phyloP scores from a whole-genome alignment of 495 filamentous ascomycete species.

The Beverwykella pulmonaria region DNA sequence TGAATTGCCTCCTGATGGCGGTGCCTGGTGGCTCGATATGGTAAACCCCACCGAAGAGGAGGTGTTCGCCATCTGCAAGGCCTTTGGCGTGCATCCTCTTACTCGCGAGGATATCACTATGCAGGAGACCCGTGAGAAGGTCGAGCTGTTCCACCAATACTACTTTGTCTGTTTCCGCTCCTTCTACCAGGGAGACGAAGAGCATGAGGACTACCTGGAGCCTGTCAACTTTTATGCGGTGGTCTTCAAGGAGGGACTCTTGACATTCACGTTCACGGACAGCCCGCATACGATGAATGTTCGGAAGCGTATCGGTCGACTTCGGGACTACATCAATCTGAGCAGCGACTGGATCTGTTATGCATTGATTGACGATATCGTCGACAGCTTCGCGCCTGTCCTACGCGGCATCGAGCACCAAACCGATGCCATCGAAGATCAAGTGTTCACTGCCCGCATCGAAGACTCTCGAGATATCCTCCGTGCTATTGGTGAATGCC shows the following conservation, averaged over 20 bases:
- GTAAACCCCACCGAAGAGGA: constrained; percentile 88
- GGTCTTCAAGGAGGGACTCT: constrained; percentile 91
- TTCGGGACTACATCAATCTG: constrained; percentile 90
- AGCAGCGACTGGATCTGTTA: constrained; percentile 99
- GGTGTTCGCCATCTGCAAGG: constrained; percentile 80
- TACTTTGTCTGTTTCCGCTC: constrained; percentile 98
- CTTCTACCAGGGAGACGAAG: constrained; percentile 79
- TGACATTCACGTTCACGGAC: constrained; percentile 87
- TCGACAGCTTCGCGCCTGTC: constrained; percentile 89
- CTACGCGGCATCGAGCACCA: constrained; percentile 84
- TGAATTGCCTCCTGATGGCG: constrained; percentile 69
- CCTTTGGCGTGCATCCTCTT: constrained; percentile 90
- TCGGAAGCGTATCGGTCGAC: constrained; percentile 83
- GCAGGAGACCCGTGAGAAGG: constrained; percentile 95
- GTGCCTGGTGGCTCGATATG: constrained; percentile 93
- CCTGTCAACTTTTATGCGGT: constrained; percentile 96
- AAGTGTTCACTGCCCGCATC: constrained; percentile 84
- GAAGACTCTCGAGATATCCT: constrained; percentile 87
- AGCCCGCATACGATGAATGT: constrained; percentile 86
- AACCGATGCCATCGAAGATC: constrained; percentile 91
- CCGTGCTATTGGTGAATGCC: constrained; percentile 81
- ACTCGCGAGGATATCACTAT: constrained; percentile 93
- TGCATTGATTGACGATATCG: constrained; percentile 97
- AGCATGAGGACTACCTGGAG: constrained; percentile 75
- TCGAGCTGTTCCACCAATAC: constrained; percentile 94